These are phyloP conservation scores for Cornus florida DNA, from an alignment of 148 eudicot genomes.

Conservation along the genomic window DNA sequence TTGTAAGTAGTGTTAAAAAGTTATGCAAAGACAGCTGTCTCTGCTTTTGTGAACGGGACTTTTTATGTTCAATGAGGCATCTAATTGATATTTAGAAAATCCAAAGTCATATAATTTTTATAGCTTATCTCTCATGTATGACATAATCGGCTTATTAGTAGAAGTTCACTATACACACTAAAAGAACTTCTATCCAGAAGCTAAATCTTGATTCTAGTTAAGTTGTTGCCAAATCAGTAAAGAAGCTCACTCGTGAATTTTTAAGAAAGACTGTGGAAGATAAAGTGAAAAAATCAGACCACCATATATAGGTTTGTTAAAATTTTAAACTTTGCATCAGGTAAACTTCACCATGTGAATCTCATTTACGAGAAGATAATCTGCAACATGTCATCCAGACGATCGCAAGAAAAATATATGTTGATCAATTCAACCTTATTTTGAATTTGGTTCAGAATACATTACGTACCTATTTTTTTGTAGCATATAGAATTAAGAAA, in stretches of 20 bases:
- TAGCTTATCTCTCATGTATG: neutral
- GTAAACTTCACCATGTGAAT: neutral
- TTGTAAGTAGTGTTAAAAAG: too few species aligned
- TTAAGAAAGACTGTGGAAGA: neutral
- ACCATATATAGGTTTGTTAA: neutral
- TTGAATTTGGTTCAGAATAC: neutral
- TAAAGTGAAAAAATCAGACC: neutral
- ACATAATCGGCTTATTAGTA: too few species aligned
- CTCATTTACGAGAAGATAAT: neutral
- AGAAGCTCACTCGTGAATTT: neutral
- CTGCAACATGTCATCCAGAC: neutral
- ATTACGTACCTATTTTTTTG: too few species aligned
- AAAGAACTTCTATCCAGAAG: neutral
- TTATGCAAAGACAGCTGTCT: too few species aligned
- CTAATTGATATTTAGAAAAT: too few species aligned
- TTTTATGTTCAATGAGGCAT: too few species aligned
- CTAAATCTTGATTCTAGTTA: conserved; percentile 2
- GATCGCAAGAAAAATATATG: neutral
- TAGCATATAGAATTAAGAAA: too few species aligned
- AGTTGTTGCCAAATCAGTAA: neutral
- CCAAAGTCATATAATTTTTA: neutral
- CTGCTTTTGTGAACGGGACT: too few species aligned
- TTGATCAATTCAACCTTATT: neutral
- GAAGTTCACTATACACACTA: neutral
- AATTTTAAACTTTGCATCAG: neutral